Conservation (phyloP, 2,329 filamentous ascomycete species). For the Phialemonium atrogriseum region DNA sequence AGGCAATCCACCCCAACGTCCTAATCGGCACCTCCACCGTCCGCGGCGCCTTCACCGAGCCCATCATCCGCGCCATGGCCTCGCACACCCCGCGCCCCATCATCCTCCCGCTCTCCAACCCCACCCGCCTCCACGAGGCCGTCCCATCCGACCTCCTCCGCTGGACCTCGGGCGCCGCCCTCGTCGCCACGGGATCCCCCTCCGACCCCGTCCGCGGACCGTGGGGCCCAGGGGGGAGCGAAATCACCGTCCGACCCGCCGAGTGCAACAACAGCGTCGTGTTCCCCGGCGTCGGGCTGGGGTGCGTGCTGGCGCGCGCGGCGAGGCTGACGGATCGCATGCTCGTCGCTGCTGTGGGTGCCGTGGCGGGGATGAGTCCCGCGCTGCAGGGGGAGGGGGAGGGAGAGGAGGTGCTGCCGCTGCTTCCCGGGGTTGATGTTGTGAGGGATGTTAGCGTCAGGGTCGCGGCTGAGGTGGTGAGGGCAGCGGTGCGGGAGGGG, state of each 20-base stretch:
- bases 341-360: conserved; percentile 72
- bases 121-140: conserved; percentile 76
- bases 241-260: conserved; percentile 44
- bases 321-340: conserved; percentile 64
- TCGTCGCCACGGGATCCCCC: conserved; percentile 78
- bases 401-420: conserved; percentile 54
- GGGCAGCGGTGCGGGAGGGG: conserved; percentile 59
- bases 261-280: conserved; percentile 87
- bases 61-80: conserved; percentile 68
- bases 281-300: conserved; percentile 81
- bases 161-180: conserved; percentile 70
- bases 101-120: conserved; percentile 76
- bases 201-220: conserved; percentile 64
- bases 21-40: conserved; percentile 79
- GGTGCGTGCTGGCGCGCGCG: conserved; percentile 62
- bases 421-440: conserved; percentile 68
- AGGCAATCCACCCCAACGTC: conserved; percentile 67
- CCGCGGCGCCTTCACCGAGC: conserved; percentile 66
- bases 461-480: conserved; percentile 69
- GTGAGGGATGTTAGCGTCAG: conserved; percentile 70
- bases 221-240: conserved; percentile 38
- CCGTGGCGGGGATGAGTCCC: conserved; percentile 63
- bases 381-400: too few species aligned
- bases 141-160: conserved; percentile 64
- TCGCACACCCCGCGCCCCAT: conserved; percentile 64